Base-by-base conservation (phyloP, 2,329 filamentous ascomycete genomes). In the Fusarium scirpi region DNA sequence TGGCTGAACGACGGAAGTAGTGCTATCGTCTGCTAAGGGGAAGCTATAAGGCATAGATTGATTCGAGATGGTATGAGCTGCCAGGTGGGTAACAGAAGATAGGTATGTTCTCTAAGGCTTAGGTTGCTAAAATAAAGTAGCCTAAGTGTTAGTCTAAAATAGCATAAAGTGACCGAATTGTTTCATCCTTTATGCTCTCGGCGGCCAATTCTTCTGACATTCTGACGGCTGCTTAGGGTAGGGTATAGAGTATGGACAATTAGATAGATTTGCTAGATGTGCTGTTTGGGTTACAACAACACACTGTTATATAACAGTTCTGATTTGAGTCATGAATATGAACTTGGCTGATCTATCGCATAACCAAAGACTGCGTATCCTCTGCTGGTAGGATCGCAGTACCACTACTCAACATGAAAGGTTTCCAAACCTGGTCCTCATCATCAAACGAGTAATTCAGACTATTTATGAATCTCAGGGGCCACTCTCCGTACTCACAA, bases 401-500 rank as follows among this genome's bases (percentile, higher is more conserved):
- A 3, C 72, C 72, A 11, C 47, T 57, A 18, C 59, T 74, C 12
- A 75, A 34, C 1, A 71, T 25, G 20, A 74, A 74, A 5, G 72
- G 72, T 12, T 69, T 62, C 74, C 71, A 77, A 10, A 72, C 67
- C 22, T 76, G 65, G 15, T 69, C 60, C 5, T 70, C 66, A 10
- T 66, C 59, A 20, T 72, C 62, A 55, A 76, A 76, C 1, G 64
- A 76, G 54, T 69, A 71, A 13, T 49, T 69, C 16, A 77, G 51
- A 13, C 59, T 62, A 8, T 68, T 69, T 2, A 73, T 65, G 48
- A 78, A 78, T 2, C 45, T 59, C 27, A 76, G 44, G 12, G 76
- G 77, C 77, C 80, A 82, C 12, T 76, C 61, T 1, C 81, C 72
- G 57, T 82, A 80, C 16, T 66, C 48, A 1, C 67, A 72, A 55